Percentiles rank a stretch among this genome's conserved stretches.
Conservation (phyloP, 306 rosid species). For the Vigna mungo region DNA sequence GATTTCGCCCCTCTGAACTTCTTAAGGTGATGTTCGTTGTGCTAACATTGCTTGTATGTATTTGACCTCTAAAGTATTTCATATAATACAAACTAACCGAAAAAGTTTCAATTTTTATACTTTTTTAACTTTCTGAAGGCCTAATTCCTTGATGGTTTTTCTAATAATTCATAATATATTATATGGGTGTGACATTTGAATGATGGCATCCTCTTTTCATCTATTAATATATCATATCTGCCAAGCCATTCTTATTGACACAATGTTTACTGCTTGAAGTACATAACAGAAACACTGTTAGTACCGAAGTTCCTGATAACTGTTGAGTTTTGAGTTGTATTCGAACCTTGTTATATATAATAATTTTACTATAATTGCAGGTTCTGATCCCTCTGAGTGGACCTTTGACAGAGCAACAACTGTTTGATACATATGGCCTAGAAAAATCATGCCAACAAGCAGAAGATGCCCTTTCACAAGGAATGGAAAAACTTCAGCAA, state of each 20-base stretch:
- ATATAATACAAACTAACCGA: neutral
- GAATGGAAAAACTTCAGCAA: constrained; percentile 83
- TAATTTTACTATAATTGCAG: constrained; percentile 52
- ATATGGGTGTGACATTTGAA: too few species aligned
- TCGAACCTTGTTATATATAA: constrained; percentile 1
- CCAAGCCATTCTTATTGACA: neutral
- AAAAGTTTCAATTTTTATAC: too few species aligned
- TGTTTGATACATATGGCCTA: constrained; percentile 60
- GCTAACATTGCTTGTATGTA: neutral
- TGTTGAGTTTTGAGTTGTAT: neutral
- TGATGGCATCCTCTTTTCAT: too few species aligned
- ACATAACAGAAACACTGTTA: neutral
- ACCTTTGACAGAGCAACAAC: constrained; percentile 73
- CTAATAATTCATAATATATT: too few species aligned
- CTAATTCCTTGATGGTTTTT: too few species aligned
- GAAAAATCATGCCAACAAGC: constrained; percentile 86
- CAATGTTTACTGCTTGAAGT: neutral
- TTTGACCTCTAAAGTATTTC: neutral
- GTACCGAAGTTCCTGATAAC: neutral
- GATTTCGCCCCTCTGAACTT: constrained; percentile 92
- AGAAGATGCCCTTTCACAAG: constrained; percentile 93
- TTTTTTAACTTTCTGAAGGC: too few species aligned
- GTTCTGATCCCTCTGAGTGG: constrained; percentile 73
- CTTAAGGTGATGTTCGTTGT: constrained; percentile 65
- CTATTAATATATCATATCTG: too few species aligned